Evolutionary conservation across 148 eudicot species (phyloP), one percentile per base, ranked within the genome.

Genomic region (Cornus kousa): DNA sequence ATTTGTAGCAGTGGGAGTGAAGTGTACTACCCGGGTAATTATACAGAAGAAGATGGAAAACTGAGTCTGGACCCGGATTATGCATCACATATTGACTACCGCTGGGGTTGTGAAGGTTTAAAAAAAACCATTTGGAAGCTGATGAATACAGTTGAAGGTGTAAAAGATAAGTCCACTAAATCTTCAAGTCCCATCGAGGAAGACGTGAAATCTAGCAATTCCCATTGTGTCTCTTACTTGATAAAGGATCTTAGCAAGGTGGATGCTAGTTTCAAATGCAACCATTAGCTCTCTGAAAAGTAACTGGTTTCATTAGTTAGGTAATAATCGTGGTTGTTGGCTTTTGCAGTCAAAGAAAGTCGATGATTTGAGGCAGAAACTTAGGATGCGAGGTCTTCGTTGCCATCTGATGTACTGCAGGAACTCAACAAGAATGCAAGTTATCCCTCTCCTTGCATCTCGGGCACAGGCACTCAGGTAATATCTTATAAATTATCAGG

Each of bases 371-470:
- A 90, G 96, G 80, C 96, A 92, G 77, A 92, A 85, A 83, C 87
- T 92, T 68, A 86, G 96, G 81, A 92, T 92, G 91, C 85, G 96
- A 62, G 96, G 96, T 46, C 86, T 92, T 20, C 89, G 96, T 12
- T 92, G 96, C 82, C 96, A 92, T 80, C 82, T 87, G n/a, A 92
- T 92, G 96, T 90, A 90, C 40, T 92, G 96, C 81, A 86, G 93
- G 80, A 92, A 83, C 85, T 84, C 92, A 3, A 90, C 93, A 64
- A 90, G 89, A 80, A 84, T 92, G 87, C 96, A 92, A 86, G 90
- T 88, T 16, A 80, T 92, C 33, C 96, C 96, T 81, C 93, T 92
- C 13, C 90, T 90, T 69, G 93, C 96, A 73, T 92, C 96, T 74
- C 90, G 96, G 37, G 84, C 96, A 68, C 96, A 92, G 79, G 92